A percentile compares a stretch with the other conserved stretches of the same genome.
Conservation (phyloP, 768 basidiomycete species). For the Mycena pura region DNA sequence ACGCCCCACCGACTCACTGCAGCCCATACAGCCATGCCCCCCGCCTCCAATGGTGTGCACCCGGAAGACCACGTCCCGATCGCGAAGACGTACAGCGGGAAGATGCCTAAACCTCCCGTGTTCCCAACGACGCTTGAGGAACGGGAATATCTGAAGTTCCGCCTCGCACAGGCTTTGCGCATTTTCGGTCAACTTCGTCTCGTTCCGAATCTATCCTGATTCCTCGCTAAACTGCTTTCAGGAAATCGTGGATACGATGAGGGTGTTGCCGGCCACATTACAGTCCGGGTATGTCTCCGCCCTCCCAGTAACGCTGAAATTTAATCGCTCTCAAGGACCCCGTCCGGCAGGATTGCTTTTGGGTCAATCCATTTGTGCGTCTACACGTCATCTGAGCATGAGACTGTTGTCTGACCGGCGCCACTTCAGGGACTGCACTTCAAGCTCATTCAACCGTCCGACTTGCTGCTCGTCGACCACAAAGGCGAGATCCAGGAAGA, state of each 20-base stretch:
- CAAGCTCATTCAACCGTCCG: conserved; percentile 48
- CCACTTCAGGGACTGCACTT: conserved; percentile 49
- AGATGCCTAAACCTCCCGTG: conserved; percentile 36
- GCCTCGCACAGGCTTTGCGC: conserved; percentile 53
- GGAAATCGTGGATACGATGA: conserved; percentile 53
- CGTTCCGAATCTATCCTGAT: background rate
- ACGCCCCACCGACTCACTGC: too few species aligned
- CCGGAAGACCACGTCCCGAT: too few species aligned
- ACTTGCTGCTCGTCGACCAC: conserved; percentile 55
- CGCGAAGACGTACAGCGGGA: background rate
- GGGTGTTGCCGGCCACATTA: conserved; percentile 59
- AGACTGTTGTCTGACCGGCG: background rate
- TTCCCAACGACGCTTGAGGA: conserved; percentile 45
- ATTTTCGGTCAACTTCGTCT: conserved; percentile 50
- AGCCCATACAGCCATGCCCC: too few species aligned
- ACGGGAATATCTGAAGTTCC: conserved; percentile 50
- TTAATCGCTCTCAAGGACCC: conserved; percentile 34
- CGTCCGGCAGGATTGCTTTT: conserved; percentile 49
- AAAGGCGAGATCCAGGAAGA: conserved; percentile 32
- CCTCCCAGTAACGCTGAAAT: background rate
- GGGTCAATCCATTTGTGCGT: conserved; percentile 55
- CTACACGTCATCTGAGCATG: too few species aligned
- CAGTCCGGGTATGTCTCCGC: conserved; percentile 42
- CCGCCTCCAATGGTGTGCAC: too few species aligned
- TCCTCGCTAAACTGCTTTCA: background rate